phyloP scores from a whole-genome alignment of 1,284 basidiomycete species.

The Spongiforma sp. region DNA sequence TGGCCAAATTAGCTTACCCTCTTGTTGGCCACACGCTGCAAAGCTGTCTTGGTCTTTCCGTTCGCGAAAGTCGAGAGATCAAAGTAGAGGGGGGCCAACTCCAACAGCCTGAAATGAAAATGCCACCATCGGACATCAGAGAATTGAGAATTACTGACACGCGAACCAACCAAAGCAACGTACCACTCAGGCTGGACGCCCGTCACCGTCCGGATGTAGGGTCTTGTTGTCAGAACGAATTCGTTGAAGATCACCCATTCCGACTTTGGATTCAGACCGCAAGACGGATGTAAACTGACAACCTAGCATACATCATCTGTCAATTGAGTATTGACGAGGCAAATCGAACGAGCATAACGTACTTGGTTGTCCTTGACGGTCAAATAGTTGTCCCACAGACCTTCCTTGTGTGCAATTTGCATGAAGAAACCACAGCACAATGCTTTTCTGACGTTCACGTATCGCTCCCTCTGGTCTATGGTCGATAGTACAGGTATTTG shows the following conservation, averaged over 20 bases:
- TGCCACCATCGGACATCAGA: conserved; percentile 5
- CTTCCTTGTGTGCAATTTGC: conserved; percentile 97
- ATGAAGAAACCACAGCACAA: conserved; percentile 97
- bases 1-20: conserved; percentile 41
- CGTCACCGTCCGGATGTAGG: conserved; percentile 92
- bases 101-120: conserved; percentile 76
- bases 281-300: conserved; percentile 94
- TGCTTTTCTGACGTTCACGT: conserved; percentile 81
- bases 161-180: conserved; percentile 32
- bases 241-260: conserved; percentile 99
- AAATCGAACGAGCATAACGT: neutral
- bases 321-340: neutral
- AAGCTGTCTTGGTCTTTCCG: conserved; percentile 75
- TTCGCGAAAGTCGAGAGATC: conserved; percentile 71
- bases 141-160: neutral
- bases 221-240: conserved; percentile 91
- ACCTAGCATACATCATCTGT: conserved; percentile 51
- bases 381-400: conserved; percentile 85
- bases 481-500: conserved; percentile 86
- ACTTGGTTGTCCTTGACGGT: conserved; percentile 96
- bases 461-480: conserved; percentile 80
- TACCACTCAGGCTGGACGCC: conserved; percentile 92
- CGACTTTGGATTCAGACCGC: conserved; percentile 90
- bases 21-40: conserved; percentile 56
- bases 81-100: conserved; percentile 83